Evolutionary conservation across 306 rosid genomes (phyloP).

Genomic region (Cicer arietinum): DNA sequence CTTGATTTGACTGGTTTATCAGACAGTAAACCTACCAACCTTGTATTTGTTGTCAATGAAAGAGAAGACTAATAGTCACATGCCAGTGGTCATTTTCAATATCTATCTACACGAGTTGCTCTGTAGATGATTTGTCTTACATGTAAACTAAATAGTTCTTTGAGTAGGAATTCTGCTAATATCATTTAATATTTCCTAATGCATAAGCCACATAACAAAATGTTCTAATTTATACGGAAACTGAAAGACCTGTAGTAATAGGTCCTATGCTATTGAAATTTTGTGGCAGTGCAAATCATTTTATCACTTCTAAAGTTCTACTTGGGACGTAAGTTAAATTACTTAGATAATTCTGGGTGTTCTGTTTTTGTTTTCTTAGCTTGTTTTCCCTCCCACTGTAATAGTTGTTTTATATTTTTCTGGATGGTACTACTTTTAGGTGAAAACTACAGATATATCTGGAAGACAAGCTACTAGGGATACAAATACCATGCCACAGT

Average conservation of each 20-base stretch:
- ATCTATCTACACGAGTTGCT: neutral
- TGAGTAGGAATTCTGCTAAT: slow-evolving; percentile 14
- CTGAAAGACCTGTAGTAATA: slow-evolving; percentile 1
- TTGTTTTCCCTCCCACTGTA: slow-evolving; percentile 20
- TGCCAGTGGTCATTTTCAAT: neutral
- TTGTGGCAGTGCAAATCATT: slow-evolving; percentile 8
- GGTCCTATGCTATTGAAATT: neutral
- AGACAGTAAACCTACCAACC: neutral
- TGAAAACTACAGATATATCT: slow-evolving; percentile 69
- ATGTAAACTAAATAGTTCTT: neutral
- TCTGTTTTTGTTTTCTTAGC: slow-evolving; percentile 29
- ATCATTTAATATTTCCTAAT: neutral
- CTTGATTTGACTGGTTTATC: slow-evolving; percentile 18
- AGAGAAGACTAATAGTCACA: slow-evolving; percentile 8
- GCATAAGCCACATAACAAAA: slow-evolving; percentile 10
- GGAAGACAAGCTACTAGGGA: slow-evolving; percentile 91
- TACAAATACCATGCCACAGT: slow-evolving; percentile 97
- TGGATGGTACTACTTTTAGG: slow-evolving; percentile 51
- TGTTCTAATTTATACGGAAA: slow-evolving; percentile 31
- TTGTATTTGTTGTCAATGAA: slow-evolving; percentile 30
- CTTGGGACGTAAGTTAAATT: slow-evolving; percentile 1
- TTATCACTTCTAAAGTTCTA: neutral
- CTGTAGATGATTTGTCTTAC: slow-evolving; percentile 27
- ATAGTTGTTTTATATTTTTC: slow-evolving; percentile 22
- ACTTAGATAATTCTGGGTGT: slow-evolving; percentile 21